These are phyloP conservation scores for Pisolithus thermaeus DNA, from an alignment of 1,284 basidiomycete genomes.

Conservation along the genomic window DNA sequence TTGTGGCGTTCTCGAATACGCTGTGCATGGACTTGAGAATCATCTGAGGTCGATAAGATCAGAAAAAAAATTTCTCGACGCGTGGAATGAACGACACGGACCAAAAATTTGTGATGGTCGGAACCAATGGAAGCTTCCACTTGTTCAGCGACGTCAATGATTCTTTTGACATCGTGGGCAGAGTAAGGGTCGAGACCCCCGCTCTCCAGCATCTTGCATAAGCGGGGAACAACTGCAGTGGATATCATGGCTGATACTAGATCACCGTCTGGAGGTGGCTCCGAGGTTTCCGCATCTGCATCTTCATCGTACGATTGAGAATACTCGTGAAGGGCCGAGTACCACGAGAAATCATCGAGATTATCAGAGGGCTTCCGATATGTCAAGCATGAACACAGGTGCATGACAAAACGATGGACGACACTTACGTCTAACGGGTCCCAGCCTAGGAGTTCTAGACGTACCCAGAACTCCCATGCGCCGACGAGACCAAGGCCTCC, in stretches of 20 bases:
- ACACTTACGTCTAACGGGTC: slow-evolving; percentile 72
- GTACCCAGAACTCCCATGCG: slow-evolving; percentile 95
- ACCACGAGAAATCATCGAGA: slow-evolving; percentile 83
- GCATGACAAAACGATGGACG: not conserved
- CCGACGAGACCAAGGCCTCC: slow-evolving; percentile 85
- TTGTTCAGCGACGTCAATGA: slow-evolving; percentile 77
- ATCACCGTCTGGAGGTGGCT: slow-evolving; percentile 79
- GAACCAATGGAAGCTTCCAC: slow-evolving; percentile 71
- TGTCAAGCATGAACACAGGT: slow-evolving; percentile 7
- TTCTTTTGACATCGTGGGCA: slow-evolving; percentile 52
- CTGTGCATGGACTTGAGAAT: slow-evolving; percentile 60
- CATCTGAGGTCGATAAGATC: slow-evolving; percentile 37
- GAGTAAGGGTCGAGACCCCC: slow-evolving; percentile 85
- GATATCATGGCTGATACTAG: slow-evolving; percentile 86
- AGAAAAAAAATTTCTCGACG: not conserved
- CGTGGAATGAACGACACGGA: slow-evolving; percentile 29
- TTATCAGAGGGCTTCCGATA: slow-evolving; percentile 41
- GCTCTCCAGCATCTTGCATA: slow-evolving; percentile 64
- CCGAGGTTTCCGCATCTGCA: slow-evolving; percentile 43
- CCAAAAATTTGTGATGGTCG: slow-evolving; percentile 67
- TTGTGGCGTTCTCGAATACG: slow-evolving; percentile 55
- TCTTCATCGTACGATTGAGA: slow-evolving; percentile 53
- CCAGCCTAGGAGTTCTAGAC: slow-evolving; percentile 85
- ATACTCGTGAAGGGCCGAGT: slow-evolving; percentile 71
- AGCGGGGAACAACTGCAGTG: slow-evolving; percentile 73